Conservation (phyloP, 345 rosid genomes). For the Draba incana region DNA sequence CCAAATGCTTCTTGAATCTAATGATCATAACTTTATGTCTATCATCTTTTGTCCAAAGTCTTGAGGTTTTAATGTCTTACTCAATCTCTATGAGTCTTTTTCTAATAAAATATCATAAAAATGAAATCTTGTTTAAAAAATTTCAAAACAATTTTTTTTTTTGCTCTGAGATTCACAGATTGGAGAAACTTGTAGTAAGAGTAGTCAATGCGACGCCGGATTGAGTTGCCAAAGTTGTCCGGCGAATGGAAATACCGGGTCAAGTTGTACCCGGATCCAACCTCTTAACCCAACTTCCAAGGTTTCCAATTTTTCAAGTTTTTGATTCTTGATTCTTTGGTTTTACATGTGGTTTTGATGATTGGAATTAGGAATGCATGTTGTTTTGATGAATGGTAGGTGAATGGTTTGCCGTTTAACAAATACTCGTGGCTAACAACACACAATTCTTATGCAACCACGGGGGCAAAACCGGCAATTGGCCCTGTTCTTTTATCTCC, state of each 20-base stretch:
- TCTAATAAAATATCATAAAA: no score
- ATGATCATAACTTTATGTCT: conserved; percentile 33
- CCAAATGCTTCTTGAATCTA: conserved; percentile 27
- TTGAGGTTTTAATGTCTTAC: conserved; percentile 37
- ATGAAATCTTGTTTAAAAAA: no score
- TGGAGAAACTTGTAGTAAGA: conserved; percentile 81
- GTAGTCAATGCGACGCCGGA: conserved; percentile 68
- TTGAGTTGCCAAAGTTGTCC: conserved; percentile 78
- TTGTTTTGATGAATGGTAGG: conserved; percentile 58
- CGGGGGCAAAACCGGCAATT: conserved; percentile 50
- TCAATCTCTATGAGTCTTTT: background rate
- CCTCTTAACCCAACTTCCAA: conserved; percentile 75
- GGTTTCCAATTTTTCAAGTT: conserved; percentile 39
- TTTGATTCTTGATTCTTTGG: background rate
- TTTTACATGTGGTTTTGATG: background rate
- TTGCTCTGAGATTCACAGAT: conserved; percentile 47
- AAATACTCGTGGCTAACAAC: conserved; percentile 90
- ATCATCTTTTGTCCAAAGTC: conserved; percentile 38
- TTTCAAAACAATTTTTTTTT: no score
- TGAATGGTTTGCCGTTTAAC: conserved; percentile 81
- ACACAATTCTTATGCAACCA: conserved; percentile 75
- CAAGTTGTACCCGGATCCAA: conserved; percentile 71
- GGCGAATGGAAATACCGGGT: conserved; percentile 68
- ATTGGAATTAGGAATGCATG: conserved; percentile 22
- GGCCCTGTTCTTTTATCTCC: conserved; percentile 59